A percentile compares a stretch with the other conserved stretches of the same genome.
phyloP scores from a whole-genome alignment of 345 rosid species.

The Arabidopsis arenosa region DNA sequence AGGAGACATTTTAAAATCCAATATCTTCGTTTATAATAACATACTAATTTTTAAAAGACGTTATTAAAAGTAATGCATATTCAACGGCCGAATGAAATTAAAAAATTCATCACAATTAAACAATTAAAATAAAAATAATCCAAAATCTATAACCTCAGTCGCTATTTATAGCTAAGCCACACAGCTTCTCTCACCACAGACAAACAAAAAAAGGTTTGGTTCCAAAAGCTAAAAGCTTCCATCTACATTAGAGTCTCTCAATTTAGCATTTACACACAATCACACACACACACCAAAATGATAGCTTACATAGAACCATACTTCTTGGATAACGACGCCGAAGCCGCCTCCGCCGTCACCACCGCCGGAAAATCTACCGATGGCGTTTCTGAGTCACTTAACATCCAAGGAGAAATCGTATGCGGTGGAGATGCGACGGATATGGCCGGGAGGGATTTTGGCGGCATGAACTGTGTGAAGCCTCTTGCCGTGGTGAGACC shows the following conservation, averaged over 20 bases:
- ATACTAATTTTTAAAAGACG: background rate
- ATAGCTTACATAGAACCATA: conserved; percentile 75
- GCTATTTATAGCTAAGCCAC: conserved; percentile 43
- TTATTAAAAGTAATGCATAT: conserved; percentile 24
- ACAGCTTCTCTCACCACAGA: conserved; percentile 45
- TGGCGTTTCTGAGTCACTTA: conserved; percentile 53
- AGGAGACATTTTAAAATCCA: conserved; percentile 18
- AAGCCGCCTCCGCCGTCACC: conserved; percentile 45
- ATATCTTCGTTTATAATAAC: conserved; percentile 26
- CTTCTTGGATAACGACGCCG: conserved; percentile 75
- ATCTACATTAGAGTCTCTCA: conserved; percentile 31
- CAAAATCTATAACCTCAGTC: conserved; percentile 40
- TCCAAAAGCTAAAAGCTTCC: conserved; percentile 38
- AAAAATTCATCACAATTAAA: background rate
- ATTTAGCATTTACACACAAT: conserved; percentile 17
- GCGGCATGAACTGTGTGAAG: conserved; percentile 64
- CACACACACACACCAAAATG: conserved; percentile 49
- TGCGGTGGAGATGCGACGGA: conserved; percentile 39
- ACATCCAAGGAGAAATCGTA: conserved; percentile 62
- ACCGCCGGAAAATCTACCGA: conserved; percentile 40
- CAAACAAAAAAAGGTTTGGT: conserved; percentile 35
- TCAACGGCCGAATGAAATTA: conserved; percentile 40
- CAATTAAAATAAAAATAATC: conserved; percentile 6
- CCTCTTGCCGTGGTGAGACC: conserved; percentile 77
- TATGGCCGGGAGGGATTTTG: conserved; percentile 73